A percentile compares a stretch with the other conserved stretches of the same genome.
These are phyloP conservation scores for Jatropha podagrica DNA, from an alignment of 441 rosid genomes.

Conservation along the genomic window DNA sequence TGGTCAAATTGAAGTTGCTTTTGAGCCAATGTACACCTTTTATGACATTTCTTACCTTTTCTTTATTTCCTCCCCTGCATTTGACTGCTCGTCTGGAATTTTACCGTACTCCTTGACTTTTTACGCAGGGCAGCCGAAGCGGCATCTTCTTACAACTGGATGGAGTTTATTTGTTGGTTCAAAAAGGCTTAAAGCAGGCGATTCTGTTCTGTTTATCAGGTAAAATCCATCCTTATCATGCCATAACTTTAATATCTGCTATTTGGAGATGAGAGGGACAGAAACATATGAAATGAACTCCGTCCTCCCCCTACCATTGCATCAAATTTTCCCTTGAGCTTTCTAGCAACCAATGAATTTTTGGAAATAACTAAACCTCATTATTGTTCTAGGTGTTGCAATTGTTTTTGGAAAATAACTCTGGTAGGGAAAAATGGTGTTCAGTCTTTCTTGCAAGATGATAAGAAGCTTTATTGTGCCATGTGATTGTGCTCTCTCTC, in stretches of 20 bases:
- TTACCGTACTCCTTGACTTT: not conserved
- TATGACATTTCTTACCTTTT: not conserved
- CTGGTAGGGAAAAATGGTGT: not conserved
- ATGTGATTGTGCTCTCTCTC: not conserved
- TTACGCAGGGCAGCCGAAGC: constrained; percentile 91
- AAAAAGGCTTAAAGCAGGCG: constrained; percentile 93
- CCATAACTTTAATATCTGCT: not conserved
- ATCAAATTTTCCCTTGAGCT: not conserved
- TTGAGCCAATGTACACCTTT: not conserved
- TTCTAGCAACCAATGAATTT: not conserved
- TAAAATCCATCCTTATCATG: constrained; percentile 25
- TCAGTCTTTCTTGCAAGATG: not conserved
- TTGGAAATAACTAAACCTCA: not conserved
- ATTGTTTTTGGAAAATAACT: not conserved
- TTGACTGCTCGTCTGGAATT: not conserved
- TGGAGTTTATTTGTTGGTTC: constrained; percentile 98
- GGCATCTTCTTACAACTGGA: constrained; percentile 94
- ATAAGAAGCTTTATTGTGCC: not conserved
- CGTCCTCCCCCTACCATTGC: not conserved
- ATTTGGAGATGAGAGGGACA: not conserved
- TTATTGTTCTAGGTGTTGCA: not conserved
- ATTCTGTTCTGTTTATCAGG: constrained; percentile 93
- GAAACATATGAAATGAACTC: not conserved
- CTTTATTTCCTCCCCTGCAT: not conserved
- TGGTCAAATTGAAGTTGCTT: not conserved